Conservation (phyloP, 1,284 basidiomycete species). For the Pholiota adiposa region DNA sequence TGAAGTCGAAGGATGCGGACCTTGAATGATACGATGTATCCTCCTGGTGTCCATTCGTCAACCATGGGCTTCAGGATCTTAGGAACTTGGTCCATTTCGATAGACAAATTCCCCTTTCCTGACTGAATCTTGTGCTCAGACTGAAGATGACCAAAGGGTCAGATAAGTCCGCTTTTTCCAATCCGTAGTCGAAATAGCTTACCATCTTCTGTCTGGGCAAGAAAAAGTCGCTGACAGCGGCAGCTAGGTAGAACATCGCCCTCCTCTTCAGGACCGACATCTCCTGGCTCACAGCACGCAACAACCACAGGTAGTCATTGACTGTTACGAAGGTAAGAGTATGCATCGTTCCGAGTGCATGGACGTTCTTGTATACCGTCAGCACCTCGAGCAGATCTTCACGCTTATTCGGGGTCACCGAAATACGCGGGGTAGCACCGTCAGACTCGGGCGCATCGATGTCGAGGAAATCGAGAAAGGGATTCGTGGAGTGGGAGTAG, state of each 20-base stretch:
- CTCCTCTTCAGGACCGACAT: constrained; percentile 66
- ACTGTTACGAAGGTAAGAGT: constrained; percentile 95
- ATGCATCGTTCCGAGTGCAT: constrained; percentile 75
- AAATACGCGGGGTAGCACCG: constrained; percentile 50
- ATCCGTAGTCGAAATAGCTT: constrained; percentile 32
- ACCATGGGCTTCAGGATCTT: constrained; percentile 95
- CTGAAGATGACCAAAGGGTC: constrained; percentile 44
- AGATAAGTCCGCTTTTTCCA: constrained; percentile 1
- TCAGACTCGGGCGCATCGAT: constrained; percentile 50
- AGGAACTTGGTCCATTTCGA: constrained; percentile 99
- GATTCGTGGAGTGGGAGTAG: constrained; percentile 97
- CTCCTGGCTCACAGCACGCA: constrained; percentile 82
- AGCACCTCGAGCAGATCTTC: constrained; percentile 78
- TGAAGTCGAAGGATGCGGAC: constrained; percentile 42
- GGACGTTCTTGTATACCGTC: constrained; percentile 81
- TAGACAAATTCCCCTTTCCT: constrained; percentile 87
- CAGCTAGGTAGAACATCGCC: constrained; percentile 95
- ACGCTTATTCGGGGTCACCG: constrained; percentile 69
- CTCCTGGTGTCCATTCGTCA: constrained; percentile 91
- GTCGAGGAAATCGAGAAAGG: constrained; percentile 95
- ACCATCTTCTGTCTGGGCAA: constrained; percentile 90
- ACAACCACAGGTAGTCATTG: constrained; percentile 94
- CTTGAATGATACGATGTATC: constrained; percentile 97
- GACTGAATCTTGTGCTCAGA: constrained; percentile 99
- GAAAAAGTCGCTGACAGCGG: constrained; percentile 98